A percentile compares a stretch with the other conserved stretches of the same genome.
phyloP scores from a whole-genome alignment of 2,329 filamentous ascomycete genomes.

The Ophiostoma sp. region DNA sequence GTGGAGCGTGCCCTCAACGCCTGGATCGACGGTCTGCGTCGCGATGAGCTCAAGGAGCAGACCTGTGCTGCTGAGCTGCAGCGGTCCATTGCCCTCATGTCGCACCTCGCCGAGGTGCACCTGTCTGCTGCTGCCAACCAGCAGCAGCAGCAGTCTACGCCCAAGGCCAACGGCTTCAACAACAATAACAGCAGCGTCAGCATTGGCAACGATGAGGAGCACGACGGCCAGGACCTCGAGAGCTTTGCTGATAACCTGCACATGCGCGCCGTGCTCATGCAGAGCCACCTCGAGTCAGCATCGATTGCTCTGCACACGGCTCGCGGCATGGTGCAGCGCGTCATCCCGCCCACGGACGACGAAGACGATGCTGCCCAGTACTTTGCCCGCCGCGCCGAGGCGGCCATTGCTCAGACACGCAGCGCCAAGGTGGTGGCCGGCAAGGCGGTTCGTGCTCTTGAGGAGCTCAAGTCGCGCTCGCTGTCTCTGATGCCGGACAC shows the following conservation, averaged over 20 bases:
- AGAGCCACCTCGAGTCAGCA: slow-evolving; percentile 78
- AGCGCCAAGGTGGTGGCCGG: slow-evolving; percentile 80
- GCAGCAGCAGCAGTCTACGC: neutral
- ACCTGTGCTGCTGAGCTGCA: slow-evolving; percentile 80
- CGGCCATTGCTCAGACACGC: slow-evolving; percentile 71
- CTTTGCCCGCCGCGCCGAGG: slow-evolving; percentile 70
- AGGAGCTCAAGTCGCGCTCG: slow-evolving; percentile 74
- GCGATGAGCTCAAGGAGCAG: slow-evolving; percentile 82
- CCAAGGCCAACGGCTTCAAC: neutral
- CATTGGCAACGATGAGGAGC: slow-evolving; percentile 23
- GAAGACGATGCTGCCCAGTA: slow-evolving; percentile 68
- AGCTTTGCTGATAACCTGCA: slow-evolving; percentile 77
- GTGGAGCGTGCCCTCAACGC: slow-evolving; percentile 85
- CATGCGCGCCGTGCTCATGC: slow-evolving; percentile 73
- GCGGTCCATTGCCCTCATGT: slow-evolving; percentile 80
- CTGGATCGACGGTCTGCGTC: slow-evolving; percentile 82
- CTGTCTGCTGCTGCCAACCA: slow-evolving; percentile 48
- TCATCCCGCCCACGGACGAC: slow-evolving; percentile 56
- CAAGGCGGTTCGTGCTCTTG: slow-evolving; percentile 73
- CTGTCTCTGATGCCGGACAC: slow-evolving; percentile 71
- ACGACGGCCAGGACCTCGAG: slow-evolving; percentile 53
- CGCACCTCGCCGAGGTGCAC: slow-evolving; percentile 81
- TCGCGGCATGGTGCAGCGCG: slow-evolving; percentile 66
- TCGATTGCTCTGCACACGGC: slow-evolving; percentile 66
- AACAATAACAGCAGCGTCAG: slow-evolving; percentile 25